Evolutionary conservation across 2,329 filamentous ascomycete species (phyloP), one percentile per base, ranked within the genome.

Genomic region (Fusarium heterosporum): DNA sequence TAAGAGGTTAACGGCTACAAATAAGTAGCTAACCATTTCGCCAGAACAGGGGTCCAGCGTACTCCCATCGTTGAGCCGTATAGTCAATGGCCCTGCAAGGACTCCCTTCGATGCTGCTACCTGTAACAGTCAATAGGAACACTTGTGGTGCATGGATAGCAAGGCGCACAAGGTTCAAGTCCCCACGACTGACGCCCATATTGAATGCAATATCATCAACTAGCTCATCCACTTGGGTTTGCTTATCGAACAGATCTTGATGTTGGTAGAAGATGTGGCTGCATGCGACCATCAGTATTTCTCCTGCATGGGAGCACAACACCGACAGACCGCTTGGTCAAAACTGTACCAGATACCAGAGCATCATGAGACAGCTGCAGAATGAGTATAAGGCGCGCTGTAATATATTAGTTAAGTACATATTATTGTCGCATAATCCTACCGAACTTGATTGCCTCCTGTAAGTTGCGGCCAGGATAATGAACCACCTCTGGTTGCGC

Each of bases 181-280:
- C 82, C 55, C 86, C 83, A 32, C 93, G 85, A 8, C 86, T 81
- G 10, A 92, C 78, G 1, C 84, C 83, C 16, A 96, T 84, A 0
- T 91, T 93, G 55, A 84, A 87, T 1, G 92, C 90, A 34, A 96
- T 78, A 64, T 92, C 89, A 71, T 96, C 91, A 0, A 96, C 86
- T 43, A 92, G 87, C 29, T 83, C 82, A 74, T 96, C 89, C 1
- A 96, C 91, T 14, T 87, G 82, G 16, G 77, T 74, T 74, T 96
- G 93, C 48, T 82, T 88, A 19, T 84, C 82, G 72, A 96, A 96
- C 0, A 96, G 80, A 11, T 88, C 84, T 6, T 89, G 87, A 68
- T 93, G 85, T 70, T 92, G 88, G 74, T 96, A 96, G 76, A 90
- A 96, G 6, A 96, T 88, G 72, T 92, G 91, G 63, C 92, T 95